These are phyloP conservation scores for Rhododendron mucronatum DNA, from an alignment of 148 eudicot genomes.

Conservation along the genomic window DNA sequence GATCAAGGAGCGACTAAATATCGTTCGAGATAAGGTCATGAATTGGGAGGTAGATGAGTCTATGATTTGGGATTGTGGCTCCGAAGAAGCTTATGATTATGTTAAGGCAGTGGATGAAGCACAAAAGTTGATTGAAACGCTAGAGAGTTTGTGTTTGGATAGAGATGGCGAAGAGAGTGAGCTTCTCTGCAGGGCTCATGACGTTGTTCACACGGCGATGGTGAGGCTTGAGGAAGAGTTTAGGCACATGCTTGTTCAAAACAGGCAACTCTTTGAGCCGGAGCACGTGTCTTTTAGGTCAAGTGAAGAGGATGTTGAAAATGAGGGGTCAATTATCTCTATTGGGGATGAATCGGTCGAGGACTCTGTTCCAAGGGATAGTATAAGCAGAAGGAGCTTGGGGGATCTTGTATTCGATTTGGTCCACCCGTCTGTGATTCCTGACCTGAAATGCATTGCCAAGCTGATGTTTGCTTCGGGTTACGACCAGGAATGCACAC, in stretches of 20 bases:
- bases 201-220: constrained; percentile 73
- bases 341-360: constrained; percentile 55
- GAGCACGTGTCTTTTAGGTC: constrained; percentile 63
- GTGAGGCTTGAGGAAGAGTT: constrained; percentile 73
- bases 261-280: constrained; percentile 64
- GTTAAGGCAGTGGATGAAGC: constrained; percentile 59
- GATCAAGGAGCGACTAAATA: constrained; percentile 38
- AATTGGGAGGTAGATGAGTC: constrained; percentile 55
- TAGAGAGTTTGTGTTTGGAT: constrained; percentile 35
- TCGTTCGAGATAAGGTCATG: constrained; percentile 50
- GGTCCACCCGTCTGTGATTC: constrained; percentile 52
- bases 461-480: constrained; percentile 57
- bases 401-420: constrained; percentile 55
- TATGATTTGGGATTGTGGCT: constrained; percentile 77
- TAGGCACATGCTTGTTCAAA: constrained; percentile 60
- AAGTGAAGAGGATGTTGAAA: constrained; percentile 49
- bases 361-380: constrained; percentile 42
- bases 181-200: constrained; percentile 51
- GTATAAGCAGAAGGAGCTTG: constrained; percentile 37
- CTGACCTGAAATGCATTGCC: constrained; percentile 63
- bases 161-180: constrained; percentile 35
- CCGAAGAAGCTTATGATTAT: constrained; percentile 57
- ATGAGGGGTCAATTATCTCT: constrained; percentile 49
- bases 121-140: constrained; percentile 40
- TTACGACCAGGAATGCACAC: constrained; percentile 67